phyloP scores from a whole-genome alignment of 2,329 filamentous ascomycete species.

The Cladobotryum protrusum region DNA sequence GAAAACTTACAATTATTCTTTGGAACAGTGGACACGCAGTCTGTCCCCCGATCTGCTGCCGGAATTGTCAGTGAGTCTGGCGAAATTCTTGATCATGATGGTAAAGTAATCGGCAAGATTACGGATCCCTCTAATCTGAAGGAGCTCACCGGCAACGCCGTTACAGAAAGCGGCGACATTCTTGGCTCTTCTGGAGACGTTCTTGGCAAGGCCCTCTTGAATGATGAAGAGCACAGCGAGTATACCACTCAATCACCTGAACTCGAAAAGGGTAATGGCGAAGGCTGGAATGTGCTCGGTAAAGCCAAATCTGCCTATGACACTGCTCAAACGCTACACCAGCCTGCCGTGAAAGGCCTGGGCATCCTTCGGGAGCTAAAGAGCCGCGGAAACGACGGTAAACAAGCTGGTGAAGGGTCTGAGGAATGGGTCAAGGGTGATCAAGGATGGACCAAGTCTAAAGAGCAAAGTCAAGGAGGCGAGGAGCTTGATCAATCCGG shows the following conservation, averaged over 20 bases:
- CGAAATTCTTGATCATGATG: conserved; percentile 39
- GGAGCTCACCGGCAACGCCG: conserved; percentile 36
- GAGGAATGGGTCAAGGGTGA: not conserved
- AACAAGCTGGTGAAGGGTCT: conserved; percentile 1
- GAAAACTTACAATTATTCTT: not conserved
- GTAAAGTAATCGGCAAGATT: conserved; percentile 38
- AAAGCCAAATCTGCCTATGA: conserved; percentile 23
- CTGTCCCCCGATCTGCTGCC: conserved; percentile 32
- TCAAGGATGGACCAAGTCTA: not conserved
- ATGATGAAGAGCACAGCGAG: conserved; percentile 33
- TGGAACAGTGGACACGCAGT: conserved; percentile 22
- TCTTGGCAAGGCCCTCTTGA: conserved; percentile 35
- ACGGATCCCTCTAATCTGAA: conserved; percentile 33
- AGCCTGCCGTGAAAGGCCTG: conserved; percentile 19
- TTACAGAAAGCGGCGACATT: conserved; percentile 30
- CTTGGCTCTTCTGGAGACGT: conserved; percentile 33
- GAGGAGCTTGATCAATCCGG: not conserved
- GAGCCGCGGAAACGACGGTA: conserved; percentile 1
- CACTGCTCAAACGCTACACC: conserved; percentile 8
- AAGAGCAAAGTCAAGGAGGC: not conserved
- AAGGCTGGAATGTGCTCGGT: conserved; percentile 23
- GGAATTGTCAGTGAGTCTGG: conserved; percentile 39
- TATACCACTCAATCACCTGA: conserved; percentile 32
- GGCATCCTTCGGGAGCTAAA: conserved; percentile 16
- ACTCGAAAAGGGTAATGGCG: conserved; percentile 23